These are phyloP conservation scores for Micractinium sp. DNA, from an alignment of 139 green algal genomes.

Conservation along the genomic window DNA sequence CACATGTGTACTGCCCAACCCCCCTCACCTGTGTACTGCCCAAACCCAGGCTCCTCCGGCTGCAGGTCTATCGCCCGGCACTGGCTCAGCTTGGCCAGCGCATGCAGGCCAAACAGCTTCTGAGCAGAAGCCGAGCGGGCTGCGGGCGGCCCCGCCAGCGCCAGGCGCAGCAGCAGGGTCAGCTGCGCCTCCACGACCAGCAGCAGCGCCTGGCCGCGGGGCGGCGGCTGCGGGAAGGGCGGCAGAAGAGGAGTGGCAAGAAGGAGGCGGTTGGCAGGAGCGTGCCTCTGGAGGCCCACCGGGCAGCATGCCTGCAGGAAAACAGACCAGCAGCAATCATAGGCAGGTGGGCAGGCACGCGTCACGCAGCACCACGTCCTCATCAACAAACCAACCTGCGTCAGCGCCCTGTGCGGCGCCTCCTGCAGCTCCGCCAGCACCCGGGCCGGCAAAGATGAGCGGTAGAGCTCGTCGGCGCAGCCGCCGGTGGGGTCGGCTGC, in stretches of 20 bases:
- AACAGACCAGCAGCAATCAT: not conserved
- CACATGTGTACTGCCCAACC: not conserved
- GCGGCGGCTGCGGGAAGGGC: conserved; percentile 18
- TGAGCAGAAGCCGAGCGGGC: conserved; percentile 54
- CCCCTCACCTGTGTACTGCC: not conserved
- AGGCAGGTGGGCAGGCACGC: too few species aligned
- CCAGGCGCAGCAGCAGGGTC: conserved; percentile 67
- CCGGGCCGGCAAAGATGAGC: conserved; percentile 51
- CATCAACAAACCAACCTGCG: conserved; percentile 26
- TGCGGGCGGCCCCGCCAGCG: conserved; percentile 39
- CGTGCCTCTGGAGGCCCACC: not conserved
- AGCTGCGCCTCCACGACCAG: conserved; percentile 71
- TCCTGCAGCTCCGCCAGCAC: conserved; percentile 58
- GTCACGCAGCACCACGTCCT: too few species aligned
- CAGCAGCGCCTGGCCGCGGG: conserved; percentile 27
- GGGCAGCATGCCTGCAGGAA: not conserved
- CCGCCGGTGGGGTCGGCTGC: conserved; percentile 42
- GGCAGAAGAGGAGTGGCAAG: not conserved
- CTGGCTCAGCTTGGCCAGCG: conserved; percentile 47
- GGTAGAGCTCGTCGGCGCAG: conserved; percentile 53
- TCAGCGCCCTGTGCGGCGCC: conserved; percentile 30
- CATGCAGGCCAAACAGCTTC: conserved; percentile 58
- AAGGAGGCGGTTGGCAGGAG: not conserved
- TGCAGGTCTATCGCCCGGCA: conserved; percentile 61
- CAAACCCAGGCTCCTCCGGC: conserved; percentile 58